These are phyloP conservation scores for Prunus salicina DNA, from an alignment of 306 rosid genomes.

Conservation along the genomic window DNA sequence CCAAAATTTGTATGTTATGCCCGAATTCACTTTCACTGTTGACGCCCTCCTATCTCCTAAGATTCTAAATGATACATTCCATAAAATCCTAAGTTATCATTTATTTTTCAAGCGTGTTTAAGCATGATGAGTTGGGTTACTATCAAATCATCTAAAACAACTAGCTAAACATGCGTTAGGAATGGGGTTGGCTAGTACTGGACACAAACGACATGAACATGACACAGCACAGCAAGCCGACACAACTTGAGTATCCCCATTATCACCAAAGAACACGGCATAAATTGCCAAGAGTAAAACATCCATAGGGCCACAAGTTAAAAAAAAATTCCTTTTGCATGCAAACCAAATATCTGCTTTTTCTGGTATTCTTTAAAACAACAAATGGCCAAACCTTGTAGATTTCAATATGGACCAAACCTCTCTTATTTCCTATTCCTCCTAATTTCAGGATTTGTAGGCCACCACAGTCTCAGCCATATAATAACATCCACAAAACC, in stretches of 20 bases:
- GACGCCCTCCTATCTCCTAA: neutral
- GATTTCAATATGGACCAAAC: neutral
- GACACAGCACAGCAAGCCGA: neutral
- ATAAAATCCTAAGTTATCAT: too few relatives aligned
- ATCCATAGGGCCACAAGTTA: neutral
- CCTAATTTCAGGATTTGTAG: neutral
- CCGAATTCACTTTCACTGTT: too few relatives aligned
- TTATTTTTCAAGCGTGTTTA: too few relatives aligned
- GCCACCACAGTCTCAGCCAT: neutral
- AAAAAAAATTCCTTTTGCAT: neutral
- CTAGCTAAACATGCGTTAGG: too few relatives aligned
- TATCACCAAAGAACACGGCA: too few relatives aligned
- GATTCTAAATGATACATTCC: neutral
- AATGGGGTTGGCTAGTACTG: neutral
- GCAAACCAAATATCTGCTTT: neutral
- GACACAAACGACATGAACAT: neutral
- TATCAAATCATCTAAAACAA: neutral
- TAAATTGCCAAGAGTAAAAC: neutral
- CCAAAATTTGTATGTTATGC: neutral
- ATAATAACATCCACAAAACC: neutral
- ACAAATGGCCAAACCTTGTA: neutral
- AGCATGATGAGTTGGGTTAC: too few relatives aligned
- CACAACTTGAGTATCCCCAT: neutral
- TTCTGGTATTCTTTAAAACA: neutral
- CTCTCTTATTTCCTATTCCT: neutral